Evolutionary conservation across 331 rosid species (phyloP), one percentile per base, ranked within the genome.

Genomic region (Malus hybrid): DNA sequence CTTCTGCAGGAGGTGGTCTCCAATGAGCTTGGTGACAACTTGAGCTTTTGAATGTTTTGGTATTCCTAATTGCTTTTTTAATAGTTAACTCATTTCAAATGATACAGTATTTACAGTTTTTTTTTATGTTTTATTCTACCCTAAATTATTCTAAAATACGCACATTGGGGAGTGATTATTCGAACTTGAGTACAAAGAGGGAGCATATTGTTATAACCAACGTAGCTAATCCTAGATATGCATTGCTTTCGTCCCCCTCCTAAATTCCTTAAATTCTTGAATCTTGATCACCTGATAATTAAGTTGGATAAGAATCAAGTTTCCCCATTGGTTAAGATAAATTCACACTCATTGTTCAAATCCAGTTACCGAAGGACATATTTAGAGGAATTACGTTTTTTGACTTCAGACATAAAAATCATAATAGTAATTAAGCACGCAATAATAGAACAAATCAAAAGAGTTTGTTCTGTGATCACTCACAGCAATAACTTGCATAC

Each of bases 391-490:
- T 52, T n/a, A 5, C 29, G 16, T 10, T 10, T 66, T 36, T n/a
- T 19, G 31, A n/a, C 29, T 34, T 34, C 11, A 10, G 29, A 66
- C 13, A 66, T 2, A 34, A 1, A 34, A 66, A 66, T 66, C 29
- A 34, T 0, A 34, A 3, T 10, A n/a, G 19, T 32, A 64, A 64
- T 39, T 9, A 39, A 39, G 20, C 31, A 36, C 67, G 3, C 67
- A 63, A 63, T 28, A 63, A 29, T 14, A 62, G 36, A 19, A 5
- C 15, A 36, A 66, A n/a, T n/a, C 31, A 36, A n/a, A 1, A 1
- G 44, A 34, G 76, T 28, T 55, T 71, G 52, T 71, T 39, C 65
- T n/a, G 31, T n/a, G 65, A 54, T 59, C 76, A 59, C 44, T 39
- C 14, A 5, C 27, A 24, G 10, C 57, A 39, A 14, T 24, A 36